A percentile compares a stretch with the other conserved stretches of the same genome.
These are phyloP conservation scores for Clavispora phyllophila DNA, from an alignment of 805 yeast genomes.

Conservation along the genomic window DNA sequence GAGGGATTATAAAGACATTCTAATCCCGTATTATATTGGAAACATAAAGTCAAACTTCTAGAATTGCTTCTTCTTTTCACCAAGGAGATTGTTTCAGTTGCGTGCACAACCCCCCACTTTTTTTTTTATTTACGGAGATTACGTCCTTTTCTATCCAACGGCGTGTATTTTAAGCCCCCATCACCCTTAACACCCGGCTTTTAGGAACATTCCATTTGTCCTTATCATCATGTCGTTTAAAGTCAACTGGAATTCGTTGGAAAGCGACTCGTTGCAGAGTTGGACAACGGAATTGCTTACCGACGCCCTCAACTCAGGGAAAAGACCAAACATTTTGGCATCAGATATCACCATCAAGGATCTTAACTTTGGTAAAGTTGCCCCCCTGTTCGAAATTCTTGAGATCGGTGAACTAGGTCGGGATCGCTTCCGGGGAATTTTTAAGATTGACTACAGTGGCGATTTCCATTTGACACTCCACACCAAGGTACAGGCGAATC, in stretches of 20 bases:
- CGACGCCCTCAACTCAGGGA: conserved; percentile 70
- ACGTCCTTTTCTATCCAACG: too few species aligned
- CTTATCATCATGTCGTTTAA: conserved; percentile 61
- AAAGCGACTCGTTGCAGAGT: conserved; percentile 53
- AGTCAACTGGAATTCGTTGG: conserved; percentile 72
- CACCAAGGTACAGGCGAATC: conserved; percentile 81
- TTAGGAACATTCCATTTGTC: neutral
- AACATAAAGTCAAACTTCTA: too few species aligned
- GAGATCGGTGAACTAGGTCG: conserved; percentile 78
- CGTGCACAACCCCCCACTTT: too few species aligned
- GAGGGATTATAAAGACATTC: too few species aligned
- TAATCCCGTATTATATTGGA: too few species aligned
- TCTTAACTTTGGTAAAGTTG: conserved; percentile 64
- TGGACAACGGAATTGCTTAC: conserved; percentile 65
- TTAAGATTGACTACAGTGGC: conserved; percentile 70
- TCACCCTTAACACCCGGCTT: neutral
- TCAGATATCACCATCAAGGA: conserved; percentile 65
- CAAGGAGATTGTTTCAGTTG: too few species aligned
- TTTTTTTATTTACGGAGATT: neutral
- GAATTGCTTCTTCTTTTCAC: too few species aligned
- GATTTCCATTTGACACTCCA: conserved; percentile 70
- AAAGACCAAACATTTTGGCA: conserved; percentile 64
- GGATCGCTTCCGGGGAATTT: conserved; percentile 77
- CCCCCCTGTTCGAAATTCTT: conserved; percentile 72
- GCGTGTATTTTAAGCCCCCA: neutral